Percentiles rank a stretch among this genome's conserved stretches.
These are phyloP conservation scores for Phanerochaete sordida DNA, from an alignment of 768 basidiomycete species.

Conservation along the genomic window DNA sequence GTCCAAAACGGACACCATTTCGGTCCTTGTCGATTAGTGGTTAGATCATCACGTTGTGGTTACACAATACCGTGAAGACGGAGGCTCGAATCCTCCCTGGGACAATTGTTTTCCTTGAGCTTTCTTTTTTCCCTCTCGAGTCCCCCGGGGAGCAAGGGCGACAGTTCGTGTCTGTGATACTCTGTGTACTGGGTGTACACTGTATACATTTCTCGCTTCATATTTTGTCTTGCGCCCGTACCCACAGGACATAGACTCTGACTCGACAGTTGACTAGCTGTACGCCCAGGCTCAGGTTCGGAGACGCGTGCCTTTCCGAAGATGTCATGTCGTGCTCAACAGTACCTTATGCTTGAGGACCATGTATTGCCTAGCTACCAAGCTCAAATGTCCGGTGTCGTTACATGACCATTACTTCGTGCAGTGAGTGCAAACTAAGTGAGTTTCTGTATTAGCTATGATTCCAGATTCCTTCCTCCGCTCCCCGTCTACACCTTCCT, in stretches of 20 bases:
- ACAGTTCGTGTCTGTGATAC: too few species aligned
- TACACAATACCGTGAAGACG: conserved; percentile 3
- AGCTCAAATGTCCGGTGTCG: background rate
- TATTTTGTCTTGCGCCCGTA: too few species aligned
- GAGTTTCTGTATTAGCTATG: background rate
- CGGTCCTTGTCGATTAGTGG: conserved; percentile 2
- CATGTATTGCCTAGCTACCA: background rate
- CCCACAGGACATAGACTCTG: too few species aligned
- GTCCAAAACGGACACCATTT: background rate
- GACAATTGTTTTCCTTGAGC: conserved; percentile 2
- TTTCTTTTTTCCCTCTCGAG: too few species aligned
- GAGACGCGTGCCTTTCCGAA: too few species aligned
- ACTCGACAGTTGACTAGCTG: too few species aligned
- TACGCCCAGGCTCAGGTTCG: too few species aligned
- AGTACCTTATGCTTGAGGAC: too few species aligned
- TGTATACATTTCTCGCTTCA: too few species aligned
- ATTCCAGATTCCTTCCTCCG: background rate
- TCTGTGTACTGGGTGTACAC: too few species aligned
- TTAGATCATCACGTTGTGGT: conserved; percentile 8
- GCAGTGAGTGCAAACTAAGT: background rate
- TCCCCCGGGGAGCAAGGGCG: too few species aligned
- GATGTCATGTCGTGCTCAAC: too few species aligned
- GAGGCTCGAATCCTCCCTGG: conserved; percentile 7
- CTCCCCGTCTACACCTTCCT: background rate
- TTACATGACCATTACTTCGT: background rate